Evolutionary conservation across 2,329 filamentous ascomycete genomes (phyloP), one percentile per base, ranked within the genome.

Genomic region (Hortaea werneckii): DNA sequence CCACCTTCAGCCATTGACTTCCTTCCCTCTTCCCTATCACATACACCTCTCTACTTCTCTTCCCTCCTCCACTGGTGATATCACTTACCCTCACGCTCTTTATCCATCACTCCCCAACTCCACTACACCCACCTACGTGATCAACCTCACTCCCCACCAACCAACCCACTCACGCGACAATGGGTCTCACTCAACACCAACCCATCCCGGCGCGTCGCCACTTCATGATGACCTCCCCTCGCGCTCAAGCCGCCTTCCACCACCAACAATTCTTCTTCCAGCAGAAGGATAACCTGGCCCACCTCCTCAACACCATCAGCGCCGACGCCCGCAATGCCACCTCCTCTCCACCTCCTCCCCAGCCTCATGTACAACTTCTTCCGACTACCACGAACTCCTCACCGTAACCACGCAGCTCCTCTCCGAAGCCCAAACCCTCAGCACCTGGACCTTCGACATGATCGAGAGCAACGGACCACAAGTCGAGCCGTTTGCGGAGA

Each of bases 311-410:
- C 9, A 44, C 50, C 37, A 41, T 55, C 35, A 47, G 49, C 10
- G 43, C 41, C 5, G 52, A 54, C 29, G 49, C 52, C 4, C 40
- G 41, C 29, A 42, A 44, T 20, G 52, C 49, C 5, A 41, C 44
- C 5, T 28, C 28, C 27, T 43, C 20, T 13, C 52, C 45, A 27
- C 2, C 20, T 20, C 4, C 20, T 20, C 20, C 20, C n/a, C n/a
- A n/a, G n/a, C n/a, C n/a, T n/a, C n/a, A n/a, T n/a, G n/a, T n/a
- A 35, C 32, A 35, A 4, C 32, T 9, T 9, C 32, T 35, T 49
- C 48, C 27, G 52, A 53, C 37, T 54, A 48, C 29, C 40, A 50
- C 13, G 49, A 54, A 37, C 44, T 54, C 42, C 51, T 43, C 29
- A 42, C 47, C 6, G 48, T 49, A 41, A 28, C 52, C 30, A 41